These are phyloP conservation scores for Bathelium albidoporum DNA, from an alignment of 495 filamentous ascomycete genomes.

Conservation along the genomic window DNA sequence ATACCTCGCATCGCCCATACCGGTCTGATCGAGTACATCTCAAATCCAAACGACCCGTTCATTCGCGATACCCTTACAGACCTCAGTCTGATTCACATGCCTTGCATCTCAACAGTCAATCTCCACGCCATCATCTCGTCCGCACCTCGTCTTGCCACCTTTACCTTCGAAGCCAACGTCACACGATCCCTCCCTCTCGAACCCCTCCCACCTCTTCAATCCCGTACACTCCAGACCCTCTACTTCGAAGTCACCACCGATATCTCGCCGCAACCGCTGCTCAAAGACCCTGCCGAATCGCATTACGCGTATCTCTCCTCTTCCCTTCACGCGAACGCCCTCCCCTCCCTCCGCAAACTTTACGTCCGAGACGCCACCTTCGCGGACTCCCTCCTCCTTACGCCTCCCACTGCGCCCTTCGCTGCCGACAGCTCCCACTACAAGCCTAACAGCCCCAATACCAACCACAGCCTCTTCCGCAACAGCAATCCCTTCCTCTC, in stretches of 20 bases:
- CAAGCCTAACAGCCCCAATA: constrained; percentile 19
- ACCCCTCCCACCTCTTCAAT: constrained; percentile 52
- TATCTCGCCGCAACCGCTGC: constrained; percentile 43
- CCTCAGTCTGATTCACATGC: constrained; percentile 44
- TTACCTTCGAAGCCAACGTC: constrained; percentile 59
- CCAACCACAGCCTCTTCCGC: constrained; percentile 18
- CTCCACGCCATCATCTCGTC: constrained; percentile 54
- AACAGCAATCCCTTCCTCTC: constrained; percentile 13
- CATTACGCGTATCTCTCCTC: constrained; percentile 83
- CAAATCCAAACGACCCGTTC: constrained; percentile 29
- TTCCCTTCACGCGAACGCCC: constrained; percentile 61
- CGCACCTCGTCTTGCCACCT: constrained; percentile 50
- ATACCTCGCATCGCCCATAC: constrained; percentile 57
- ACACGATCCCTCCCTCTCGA: constrained; percentile 52
- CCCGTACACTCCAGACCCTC: constrained; percentile 53
- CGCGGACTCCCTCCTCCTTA: constrained; percentile 57
- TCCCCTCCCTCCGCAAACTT: constrained; percentile 61
- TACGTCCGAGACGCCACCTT: constrained; percentile 82
- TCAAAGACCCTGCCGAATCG: constrained; percentile 45
- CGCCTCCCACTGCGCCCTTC: constrained; percentile 47
- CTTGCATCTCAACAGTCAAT: constrained; percentile 23
- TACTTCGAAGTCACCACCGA: constrained; percentile 73
- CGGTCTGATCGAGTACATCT: constrained; percentile 58
- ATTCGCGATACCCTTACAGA: constrained; percentile 42
- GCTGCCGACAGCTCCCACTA: constrained; percentile 18